These are phyloP conservation scores for Symbiodinium pilosum DNA, from an alignment of 73 alveolate species.

Conservation along the genomic window DNA sequence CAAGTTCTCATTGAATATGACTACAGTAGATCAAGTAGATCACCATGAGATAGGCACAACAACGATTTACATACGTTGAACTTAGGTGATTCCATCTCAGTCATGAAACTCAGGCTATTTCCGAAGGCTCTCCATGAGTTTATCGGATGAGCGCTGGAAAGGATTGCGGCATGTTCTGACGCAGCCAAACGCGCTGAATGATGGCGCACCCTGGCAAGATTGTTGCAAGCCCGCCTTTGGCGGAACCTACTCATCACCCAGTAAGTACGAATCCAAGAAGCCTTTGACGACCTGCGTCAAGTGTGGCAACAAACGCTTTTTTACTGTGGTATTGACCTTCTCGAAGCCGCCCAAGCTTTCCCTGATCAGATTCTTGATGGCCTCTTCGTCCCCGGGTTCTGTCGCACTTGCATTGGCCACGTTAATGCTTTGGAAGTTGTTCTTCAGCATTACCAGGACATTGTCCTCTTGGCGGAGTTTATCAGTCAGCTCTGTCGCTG, in stretches of 20 bases:
- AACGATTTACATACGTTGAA: no score
- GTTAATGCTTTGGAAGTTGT: neutral
- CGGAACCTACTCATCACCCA: neutral
- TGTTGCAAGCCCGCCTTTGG: neutral
- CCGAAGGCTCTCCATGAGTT: no score
- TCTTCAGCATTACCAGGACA: neutral
- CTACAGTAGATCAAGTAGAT: no score
- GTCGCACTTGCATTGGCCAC: conserved; percentile 17
- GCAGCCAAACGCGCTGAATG: no score
- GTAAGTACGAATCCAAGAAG: neutral
- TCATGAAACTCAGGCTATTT: no score
- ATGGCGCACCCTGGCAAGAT: no score
- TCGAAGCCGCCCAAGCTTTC: conserved; percentile 17
- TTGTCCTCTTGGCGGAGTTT: conserved; percentile 4
- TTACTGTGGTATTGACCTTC: neutral
- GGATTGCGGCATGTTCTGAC: no score
- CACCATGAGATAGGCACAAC: no score
- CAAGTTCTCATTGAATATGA: no score
- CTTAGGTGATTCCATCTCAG: no score
- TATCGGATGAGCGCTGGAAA: no score
- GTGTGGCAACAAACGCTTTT: neutral
- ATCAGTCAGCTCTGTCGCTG: neutral
- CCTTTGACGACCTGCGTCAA: neutral
- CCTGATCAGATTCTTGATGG: neutral
- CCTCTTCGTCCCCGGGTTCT: neutral